Percentiles rank a stretch among this genome's conserved stretches.
Evolutionary conservation across 2,329 filamentous ascomycete species (phyloP).

Genomic region (Ramichloridium luteum): DNA sequence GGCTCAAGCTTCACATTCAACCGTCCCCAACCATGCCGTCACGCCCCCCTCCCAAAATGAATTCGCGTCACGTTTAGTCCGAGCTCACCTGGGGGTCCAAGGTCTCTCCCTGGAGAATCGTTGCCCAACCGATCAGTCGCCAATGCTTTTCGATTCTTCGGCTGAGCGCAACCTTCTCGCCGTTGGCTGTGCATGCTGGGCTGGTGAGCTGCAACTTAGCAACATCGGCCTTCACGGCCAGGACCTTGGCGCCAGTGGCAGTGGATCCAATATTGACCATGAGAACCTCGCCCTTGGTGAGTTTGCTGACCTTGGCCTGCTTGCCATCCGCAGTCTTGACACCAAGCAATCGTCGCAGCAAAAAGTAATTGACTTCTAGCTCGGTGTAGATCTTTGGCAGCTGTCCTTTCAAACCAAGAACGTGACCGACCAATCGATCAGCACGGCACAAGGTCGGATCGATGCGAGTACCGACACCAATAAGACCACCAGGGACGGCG

Average conservation of each 20-base stretch:
- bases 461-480: slow-evolving; percentile 94
- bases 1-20: neutral
- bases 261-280: slow-evolving; percentile 99
- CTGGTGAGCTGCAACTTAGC: slow-evolving; percentile 85
- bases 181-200: slow-evolving; percentile 81
- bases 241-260: slow-evolving; percentile 91
- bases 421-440: slow-evolving; percentile 96
- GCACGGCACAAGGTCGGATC: slow-evolving; percentile 97
- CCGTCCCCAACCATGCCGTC: neutral
- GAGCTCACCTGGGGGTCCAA: slow-evolving; percentile 10
- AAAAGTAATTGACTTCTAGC: slow-evolving; percentile 98
- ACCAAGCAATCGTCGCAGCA: slow-evolving; percentile 84
- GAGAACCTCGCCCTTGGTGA: slow-evolving; percentile 96
- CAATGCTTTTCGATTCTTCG: slow-evolving; percentile 99
- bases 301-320: slow-evolving; percentile 97
- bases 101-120: slow-evolving; percentile 16
- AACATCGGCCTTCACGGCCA: slow-evolving; percentile 93
- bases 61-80: slow-evolving; percentile 2
- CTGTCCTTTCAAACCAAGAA: slow-evolving; percentile 84
- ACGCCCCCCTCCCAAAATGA: neutral
- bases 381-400: slow-evolving; percentile 96
- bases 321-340: slow-evolving; percentile 97
- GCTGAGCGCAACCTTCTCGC: slow-evolving; percentile 93
- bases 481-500: slow-evolving; percentile 90
- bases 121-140: slow-evolving; percentile 75